These are phyloP conservation scores for Linderina pennispora DNA, from an alignment of 192 early-diverging fungal species.

Conservation along the genomic window DNA sequence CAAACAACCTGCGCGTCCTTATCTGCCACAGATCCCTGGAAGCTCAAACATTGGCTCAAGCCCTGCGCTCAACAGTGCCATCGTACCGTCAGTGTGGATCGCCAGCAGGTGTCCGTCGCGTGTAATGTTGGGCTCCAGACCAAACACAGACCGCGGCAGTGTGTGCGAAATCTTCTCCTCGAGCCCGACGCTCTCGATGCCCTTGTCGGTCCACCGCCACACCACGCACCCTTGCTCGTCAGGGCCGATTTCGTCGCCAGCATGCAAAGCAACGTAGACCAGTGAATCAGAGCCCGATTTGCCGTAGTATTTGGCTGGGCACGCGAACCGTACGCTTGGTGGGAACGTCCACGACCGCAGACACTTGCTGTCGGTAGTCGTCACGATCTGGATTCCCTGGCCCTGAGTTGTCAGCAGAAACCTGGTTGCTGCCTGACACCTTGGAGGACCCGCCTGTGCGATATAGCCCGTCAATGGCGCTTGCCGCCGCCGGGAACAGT, in stretches of 20 bases:
- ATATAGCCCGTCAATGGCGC: conserved; percentile 28
- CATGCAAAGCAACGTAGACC: conserved; percentile 29
- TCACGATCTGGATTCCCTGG: conserved; percentile 42
- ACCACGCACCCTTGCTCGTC: conserved; percentile 13
- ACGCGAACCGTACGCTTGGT: conserved; percentile 39
- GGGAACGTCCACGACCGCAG: conserved; percentile 45
- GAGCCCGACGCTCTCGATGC: conserved; percentile 37
- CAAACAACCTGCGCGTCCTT: conserved; percentile 15
- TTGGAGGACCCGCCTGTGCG: neutral
- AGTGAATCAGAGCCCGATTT: conserved; percentile 7
- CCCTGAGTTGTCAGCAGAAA: conserved; percentile 36
- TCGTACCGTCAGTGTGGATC: conserved; percentile 27
- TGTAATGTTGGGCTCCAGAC: conserved; percentile 30
- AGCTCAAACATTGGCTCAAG: conserved; percentile 5
- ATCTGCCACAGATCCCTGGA: conserved; percentile 9
- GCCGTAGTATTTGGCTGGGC: conserved; percentile 37
- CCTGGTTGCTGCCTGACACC: conserved; percentile 10
- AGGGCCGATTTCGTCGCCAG: conserved; percentile 12
- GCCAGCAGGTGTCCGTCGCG: conserved; percentile 20
- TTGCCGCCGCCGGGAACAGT: conserved; percentile 41
- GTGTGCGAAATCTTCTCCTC: conserved; percentile 31
- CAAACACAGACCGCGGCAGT: conserved; percentile 12
- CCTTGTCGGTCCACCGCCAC: conserved; percentile 45
- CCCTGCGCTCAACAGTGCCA: conserved; percentile 20
- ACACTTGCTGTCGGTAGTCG: conserved; percentile 40